Evolutionary conservation across 2,329 filamentous ascomycete genomes (phyloP), one percentile per base, ranked within the genome.

Genomic region (Botryotinia convoluta): DNA sequence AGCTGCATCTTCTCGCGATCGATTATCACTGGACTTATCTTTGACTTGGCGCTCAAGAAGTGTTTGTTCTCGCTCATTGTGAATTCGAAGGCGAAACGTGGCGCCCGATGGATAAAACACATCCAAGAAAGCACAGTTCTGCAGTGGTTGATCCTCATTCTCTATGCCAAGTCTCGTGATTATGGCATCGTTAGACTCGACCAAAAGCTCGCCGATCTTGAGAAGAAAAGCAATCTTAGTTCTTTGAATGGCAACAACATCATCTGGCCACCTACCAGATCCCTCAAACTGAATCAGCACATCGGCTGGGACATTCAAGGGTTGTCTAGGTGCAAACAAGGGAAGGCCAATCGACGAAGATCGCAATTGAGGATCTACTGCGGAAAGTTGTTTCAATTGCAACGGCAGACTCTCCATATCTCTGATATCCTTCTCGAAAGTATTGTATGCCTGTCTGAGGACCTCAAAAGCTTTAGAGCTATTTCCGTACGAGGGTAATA

Each of bases 191-290:
- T 91, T 88, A 4, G 86, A 83, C 29, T 88, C 86, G 72, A 88
- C 89, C 5, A 98, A 84, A 6, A 96, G 83, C 71, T 89, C 87
- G 18, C 86, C 85, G 71, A 93, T 86, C 78, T 90, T 91, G 14
- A 92, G 82, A 16, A 93, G 86, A 80, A 99, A 97, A 5, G 97
- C 96, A 57, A 97, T 88, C 82, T 99, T 99, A 20, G 94, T 95
- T 79, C 94, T 90, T 81, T 99, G 96, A 72, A 98, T 97, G 8
- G 95, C 95, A 5, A 89, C 89, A 14, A 98, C 84, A 79, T 97
- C 94, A 80, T 98, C 95, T 0, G 96, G 96, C 96, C 96, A 99
- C 77, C 93, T 92, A 63, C 90, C 91, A 10, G 96, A 98, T 7
- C 92, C 93, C 83, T 99, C 96, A 78, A 99, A 98, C 80, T 95